Percentiles rank a stretch among this genome's conserved stretches.
These are phyloP conservation scores for Graphilbum sp. DNA, from an alignment of 2,329 filamentous ascomycete species.

Conservation along the genomic window DNA sequence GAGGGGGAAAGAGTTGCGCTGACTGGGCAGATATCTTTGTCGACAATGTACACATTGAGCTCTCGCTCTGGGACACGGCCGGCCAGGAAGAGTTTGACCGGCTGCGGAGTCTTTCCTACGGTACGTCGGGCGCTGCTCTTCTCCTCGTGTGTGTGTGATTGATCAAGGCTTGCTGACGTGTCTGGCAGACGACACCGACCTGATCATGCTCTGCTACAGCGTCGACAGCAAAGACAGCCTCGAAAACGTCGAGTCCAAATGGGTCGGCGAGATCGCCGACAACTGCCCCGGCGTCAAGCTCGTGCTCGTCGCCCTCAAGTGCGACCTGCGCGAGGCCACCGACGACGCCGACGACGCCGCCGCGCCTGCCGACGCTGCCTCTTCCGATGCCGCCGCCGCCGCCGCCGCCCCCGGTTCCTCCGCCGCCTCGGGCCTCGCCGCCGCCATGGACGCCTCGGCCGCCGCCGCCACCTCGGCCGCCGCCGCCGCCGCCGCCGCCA, in stretches of 20 bases:
- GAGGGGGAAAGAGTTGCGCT: neutral
- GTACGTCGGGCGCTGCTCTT: conserved; percentile 23
- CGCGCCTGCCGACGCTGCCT: conserved; percentile 5
- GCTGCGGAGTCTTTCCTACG: conserved; percentile 86
- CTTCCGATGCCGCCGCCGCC: conserved; percentile 11
- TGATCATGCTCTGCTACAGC: conserved; percentile 98
- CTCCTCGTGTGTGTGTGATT: too few relatives aligned
- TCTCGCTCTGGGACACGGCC: conserved; percentile 96
- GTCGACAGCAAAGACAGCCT: conserved; percentile 92
- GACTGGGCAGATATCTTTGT: conserved; percentile 72
- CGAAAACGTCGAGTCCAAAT: conserved; percentile 97
- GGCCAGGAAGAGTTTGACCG: conserved; percentile 99
- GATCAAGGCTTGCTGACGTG: conserved; percentile 6
- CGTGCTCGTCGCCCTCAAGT: conserved; percentile 90
- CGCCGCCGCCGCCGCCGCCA: conserved; percentile 23
- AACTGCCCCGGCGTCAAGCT: conserved; percentile 93
- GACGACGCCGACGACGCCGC: conserved; percentile 52
- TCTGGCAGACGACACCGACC: conserved; percentile 61
- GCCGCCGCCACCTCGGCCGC: conserved; percentile 61
- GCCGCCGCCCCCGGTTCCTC: conserved; percentile 61
- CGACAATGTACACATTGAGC: conserved; percentile 89
- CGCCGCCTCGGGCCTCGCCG: conserved; percentile 19
- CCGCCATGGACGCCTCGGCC: conserved; percentile 11
- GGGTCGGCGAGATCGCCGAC: conserved; percentile 94
- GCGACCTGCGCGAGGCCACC: conserved; percentile 70